Conservation (phyloP, 495 filamentous ascomycete species). For the Aspergillus affinis region DNA sequence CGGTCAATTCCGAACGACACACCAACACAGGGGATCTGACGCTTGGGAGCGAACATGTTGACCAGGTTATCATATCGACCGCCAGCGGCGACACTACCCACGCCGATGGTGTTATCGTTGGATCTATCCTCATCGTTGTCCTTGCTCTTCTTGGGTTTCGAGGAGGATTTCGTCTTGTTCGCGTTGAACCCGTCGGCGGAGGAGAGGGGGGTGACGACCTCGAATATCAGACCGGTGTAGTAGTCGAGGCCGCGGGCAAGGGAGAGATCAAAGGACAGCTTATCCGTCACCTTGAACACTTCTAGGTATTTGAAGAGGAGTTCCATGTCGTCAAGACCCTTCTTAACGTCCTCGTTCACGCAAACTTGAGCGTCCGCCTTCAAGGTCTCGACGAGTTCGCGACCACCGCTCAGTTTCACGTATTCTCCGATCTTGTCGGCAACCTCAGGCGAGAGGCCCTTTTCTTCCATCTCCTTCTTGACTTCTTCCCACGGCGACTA, state of each 20-base stretch:
- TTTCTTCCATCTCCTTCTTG: slow-evolving; percentile 90
- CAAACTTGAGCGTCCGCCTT: slow-evolving; percentile 60
- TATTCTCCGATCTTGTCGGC: slow-evolving; percentile 87
- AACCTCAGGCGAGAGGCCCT: slow-evolving; percentile 69
- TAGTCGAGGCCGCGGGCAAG: slow-evolving; percentile 89
- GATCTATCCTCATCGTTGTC: slow-evolving; percentile 78
- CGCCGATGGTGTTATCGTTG: slow-evolving; percentile 76
- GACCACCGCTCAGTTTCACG: slow-evolving; percentile 65
- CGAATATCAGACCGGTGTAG: slow-evolving; percentile 89
- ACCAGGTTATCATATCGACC: slow-evolving; percentile 93
- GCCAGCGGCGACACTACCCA: slow-evolving; percentile 85
- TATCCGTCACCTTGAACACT: slow-evolving; percentile 66
- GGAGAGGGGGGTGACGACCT: slow-evolving; percentile 71
- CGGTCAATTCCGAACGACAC: slow-evolving; percentile 95
- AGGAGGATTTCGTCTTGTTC: slow-evolving; percentile 48
- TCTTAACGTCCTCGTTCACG: slow-evolving; percentile 69
- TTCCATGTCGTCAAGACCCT: slow-evolving; percentile 78
- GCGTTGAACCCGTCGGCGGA: slow-evolving; percentile 43
- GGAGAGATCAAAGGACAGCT: slow-evolving; percentile 77
- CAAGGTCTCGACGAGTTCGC: slow-evolving; percentile 67
- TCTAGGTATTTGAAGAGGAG: slow-evolving; percentile 80
- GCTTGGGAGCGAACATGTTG: slow-evolving; percentile 85
- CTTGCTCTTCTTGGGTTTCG: slow-evolving; percentile 55
- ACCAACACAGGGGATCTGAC: slow-evolving; percentile 86
- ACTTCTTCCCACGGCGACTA: slow-evolving; percentile 77